Conservation (phyloP, 495 filamentous ascomycete genomes). For the Aspergillus incahuasiensis region DNA sequence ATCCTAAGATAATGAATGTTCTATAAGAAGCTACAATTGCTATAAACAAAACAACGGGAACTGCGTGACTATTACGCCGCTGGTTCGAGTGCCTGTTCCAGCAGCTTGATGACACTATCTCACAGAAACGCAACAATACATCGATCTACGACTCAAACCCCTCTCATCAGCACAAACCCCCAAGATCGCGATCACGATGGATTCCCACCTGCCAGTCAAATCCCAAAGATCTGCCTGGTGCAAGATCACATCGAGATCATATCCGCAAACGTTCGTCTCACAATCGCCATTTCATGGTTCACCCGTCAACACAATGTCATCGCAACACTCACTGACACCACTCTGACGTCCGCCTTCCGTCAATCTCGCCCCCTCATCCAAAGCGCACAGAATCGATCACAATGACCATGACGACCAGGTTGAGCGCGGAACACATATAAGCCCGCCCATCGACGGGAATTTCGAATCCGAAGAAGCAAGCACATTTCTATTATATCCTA, state of each 20-base stretch:
- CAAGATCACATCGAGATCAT: not conserved
- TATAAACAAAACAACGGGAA: too few relatives aligned
- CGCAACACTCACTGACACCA: not conserved
- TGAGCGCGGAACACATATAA: not conserved
- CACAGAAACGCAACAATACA: not conserved
- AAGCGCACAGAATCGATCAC: not conserved
- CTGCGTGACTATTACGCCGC: too few relatives aligned
- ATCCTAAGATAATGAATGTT: too few relatives aligned
- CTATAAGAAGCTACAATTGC: too few relatives aligned
- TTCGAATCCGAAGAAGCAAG: too few relatives aligned
- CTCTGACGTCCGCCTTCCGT: not conserved
- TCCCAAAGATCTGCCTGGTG: not conserved
- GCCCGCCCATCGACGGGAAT: not conserved
- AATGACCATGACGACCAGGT: not conserved
- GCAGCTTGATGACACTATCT: too few relatives aligned
- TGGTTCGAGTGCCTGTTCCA: too few relatives aligned
- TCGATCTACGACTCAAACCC: not conserved
- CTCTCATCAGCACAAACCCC: not conserved
- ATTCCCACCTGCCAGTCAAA: not conserved
- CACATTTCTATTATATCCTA: not conserved
- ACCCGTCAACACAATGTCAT: not conserved
- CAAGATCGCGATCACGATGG: not conserved
- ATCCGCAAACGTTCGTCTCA: not conserved
- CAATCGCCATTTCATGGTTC: not conserved
- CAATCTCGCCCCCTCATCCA: not conserved